Base-by-base conservation (phyloP, 129 eudicot species). In the Artemisia annua region DNA sequence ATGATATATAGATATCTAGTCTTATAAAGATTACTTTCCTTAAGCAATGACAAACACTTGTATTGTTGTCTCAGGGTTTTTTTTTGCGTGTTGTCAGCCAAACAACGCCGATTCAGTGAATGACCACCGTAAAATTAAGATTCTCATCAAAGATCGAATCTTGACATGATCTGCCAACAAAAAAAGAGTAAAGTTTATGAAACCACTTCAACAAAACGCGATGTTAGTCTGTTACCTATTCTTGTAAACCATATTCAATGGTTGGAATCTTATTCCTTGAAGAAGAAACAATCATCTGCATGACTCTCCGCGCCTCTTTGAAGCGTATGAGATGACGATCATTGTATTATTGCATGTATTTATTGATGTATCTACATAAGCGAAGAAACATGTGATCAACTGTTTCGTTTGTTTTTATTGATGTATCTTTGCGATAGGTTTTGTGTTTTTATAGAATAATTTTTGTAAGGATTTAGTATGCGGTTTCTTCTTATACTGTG, bases 21-120 rank as follows among this genome's bases (percentile, higher is more conserved):
- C 71, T 50, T 4, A 15, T 43, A 32, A 74, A 66, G 60, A 71
- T 75, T 75, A 63, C 82, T 78, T 79, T 77, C 73, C 59, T 61
- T 67, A 7, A 62, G 63, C 78, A 73, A 46, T 73, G 69, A 72
- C 32, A 48, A 53, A 77, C 43, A 5, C 18, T 43, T 43, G 19
- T 62, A 68, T 66, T 48, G 67, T 66, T 66, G 72, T 66, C 71
- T n/a, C 60, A 48, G 77, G 73, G 65, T 63, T 44, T 76, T 67
- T 67, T 44, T 76, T 68, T 63, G 59, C 71, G 9, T 75, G 63
- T 64, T 56, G 51, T 75, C 73, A 17, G 54, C 53, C n/a, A 4
- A 66, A 2, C 48, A 68, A 74, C 1, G 48, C 71, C 24, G 73
- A 35, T 70, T 63, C 49, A 24, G 51, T 30, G 17, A 50, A 63